Conservation (phyloP, 2,329 filamentous ascomycete genomes). For the Aspergillus sp. region DNA sequence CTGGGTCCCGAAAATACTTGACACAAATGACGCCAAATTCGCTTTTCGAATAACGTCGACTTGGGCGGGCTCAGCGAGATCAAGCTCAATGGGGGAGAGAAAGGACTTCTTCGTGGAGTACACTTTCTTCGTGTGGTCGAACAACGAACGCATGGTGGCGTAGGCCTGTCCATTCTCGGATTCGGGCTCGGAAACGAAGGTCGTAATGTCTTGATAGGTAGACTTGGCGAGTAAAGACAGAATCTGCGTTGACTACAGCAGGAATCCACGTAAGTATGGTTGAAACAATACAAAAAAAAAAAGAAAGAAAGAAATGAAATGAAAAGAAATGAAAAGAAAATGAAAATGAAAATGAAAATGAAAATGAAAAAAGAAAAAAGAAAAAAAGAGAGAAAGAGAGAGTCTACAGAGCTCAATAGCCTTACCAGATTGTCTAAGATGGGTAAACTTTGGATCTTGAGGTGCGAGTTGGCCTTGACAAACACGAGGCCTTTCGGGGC, state of each 20-base stretch:
- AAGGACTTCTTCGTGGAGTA: constrained; percentile 52
- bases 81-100: constrained; percentile 46
- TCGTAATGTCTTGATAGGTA: constrained; percentile 48
- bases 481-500: constrained; percentile 29
- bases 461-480: constrained; percentile 36
- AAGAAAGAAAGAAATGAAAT: constrained; percentile 2
- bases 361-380: constrained; percentile 5
- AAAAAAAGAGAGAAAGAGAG: not conserved
- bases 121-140: constrained; percentile 56
- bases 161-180: constrained; percentile 55
- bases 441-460: constrained; percentile 53
- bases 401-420: not conserved
- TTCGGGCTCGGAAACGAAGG: constrained; percentile 48
- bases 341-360: too few species aligned
- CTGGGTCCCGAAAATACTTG: constrained; percentile 55
- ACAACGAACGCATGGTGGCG: constrained; percentile 52
- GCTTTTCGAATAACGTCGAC: constrained; percentile 55
- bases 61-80: constrained; percentile 45
- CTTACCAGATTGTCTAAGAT: constrained; percentile 54
- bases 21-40: constrained; percentile 58
- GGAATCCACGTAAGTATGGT: not conserved
- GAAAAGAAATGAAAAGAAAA: constrained; percentile 2
- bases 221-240: constrained; percentile 50
- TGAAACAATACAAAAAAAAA: constrained; percentile 1
- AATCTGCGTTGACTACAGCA: constrained; percentile 48